Percentiles rank a stretch among this genome's conserved stretches.
Evolutionary conservation across 148 eudicot species (phyloP).

Genomic region (Rhododendron molle): DNA sequence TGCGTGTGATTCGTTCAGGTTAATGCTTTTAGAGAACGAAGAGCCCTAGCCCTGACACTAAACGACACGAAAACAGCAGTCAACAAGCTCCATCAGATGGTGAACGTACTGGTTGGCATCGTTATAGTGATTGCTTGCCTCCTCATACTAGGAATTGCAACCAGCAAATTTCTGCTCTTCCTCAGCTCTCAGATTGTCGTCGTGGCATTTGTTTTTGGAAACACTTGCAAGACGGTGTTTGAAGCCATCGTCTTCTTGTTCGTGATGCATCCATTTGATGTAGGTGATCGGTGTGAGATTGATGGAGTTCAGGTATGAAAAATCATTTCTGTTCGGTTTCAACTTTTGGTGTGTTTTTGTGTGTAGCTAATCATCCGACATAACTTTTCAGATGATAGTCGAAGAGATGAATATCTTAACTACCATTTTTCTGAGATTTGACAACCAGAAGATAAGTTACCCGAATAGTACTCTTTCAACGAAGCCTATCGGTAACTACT

Average conservation of each 20-base stretch:
- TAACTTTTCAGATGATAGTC: slow-evolving; percentile 56
- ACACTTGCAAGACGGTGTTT: slow-evolving; percentile 70
- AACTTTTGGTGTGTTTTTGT: not conserved
- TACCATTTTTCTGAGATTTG: slow-evolving; percentile 60
- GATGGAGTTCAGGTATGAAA: slow-evolving; percentile 67
- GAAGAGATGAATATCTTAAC: slow-evolving; percentile 89
- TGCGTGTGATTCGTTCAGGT: slow-evolving; percentile 32
- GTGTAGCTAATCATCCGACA: not conserved
- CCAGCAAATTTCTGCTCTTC: slow-evolving; percentile 42
- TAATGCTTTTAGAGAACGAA: slow-evolving; percentile 68
- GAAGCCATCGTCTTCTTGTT: slow-evolving; percentile 77
- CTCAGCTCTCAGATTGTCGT: slow-evolving; percentile 72
- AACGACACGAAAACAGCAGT: slow-evolving; percentile 90
- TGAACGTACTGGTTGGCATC: slow-evolving; percentile 50
- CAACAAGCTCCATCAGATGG: slow-evolving; percentile 68
- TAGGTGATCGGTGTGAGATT: slow-evolving; percentile 83
- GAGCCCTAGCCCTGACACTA: slow-evolving; percentile 73
- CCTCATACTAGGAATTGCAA: slow-evolving; percentile 40
- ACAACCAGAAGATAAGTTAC: slow-evolving; percentile 59
- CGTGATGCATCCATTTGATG: slow-evolving; percentile 77
- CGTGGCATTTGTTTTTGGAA: slow-evolving; percentile 73
- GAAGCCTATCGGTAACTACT: slow-evolving; percentile 54
- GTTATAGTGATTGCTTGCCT: slow-evolving; percentile 36
- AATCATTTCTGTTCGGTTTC: not conserved
- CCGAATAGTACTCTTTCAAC: slow-evolving; percentile 61